These are phyloP conservation scores for Balakata baccata DNA, from an alignment of 345 rosid genomes.

Conservation along the genomic window DNA sequence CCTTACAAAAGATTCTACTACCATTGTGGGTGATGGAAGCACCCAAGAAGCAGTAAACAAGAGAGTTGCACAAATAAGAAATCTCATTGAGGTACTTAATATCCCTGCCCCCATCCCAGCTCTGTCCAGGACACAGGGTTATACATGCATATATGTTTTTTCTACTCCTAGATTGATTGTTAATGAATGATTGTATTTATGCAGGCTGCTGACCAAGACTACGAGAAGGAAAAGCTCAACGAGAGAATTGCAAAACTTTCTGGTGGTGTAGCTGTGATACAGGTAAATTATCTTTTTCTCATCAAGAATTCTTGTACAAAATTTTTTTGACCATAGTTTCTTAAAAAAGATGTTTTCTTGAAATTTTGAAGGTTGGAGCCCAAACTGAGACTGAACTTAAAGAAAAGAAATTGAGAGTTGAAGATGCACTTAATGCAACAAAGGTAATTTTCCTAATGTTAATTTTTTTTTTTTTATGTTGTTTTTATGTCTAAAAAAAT, in stretches of 20 bases:
- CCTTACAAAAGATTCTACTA: conserved; percentile 85
- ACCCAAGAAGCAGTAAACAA: conserved; percentile 89
- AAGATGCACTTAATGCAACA: conserved; percentile 98
- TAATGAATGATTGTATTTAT: conserved; percentile 1
- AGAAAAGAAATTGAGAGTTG: conserved; percentile 95
- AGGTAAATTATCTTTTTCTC: conserved; percentile 13
- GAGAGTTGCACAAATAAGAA: conserved; percentile 86
- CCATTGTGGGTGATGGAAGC: conserved; percentile 97
- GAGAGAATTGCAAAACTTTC: conserved; percentile 85
- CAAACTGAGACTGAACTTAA: conserved; percentile 55
- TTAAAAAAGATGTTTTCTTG: too few relatives aligned
- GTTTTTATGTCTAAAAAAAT: neutral
- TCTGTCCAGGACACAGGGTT: neutral
- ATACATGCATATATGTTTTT: neutral
- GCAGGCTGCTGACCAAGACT: conserved; percentile 90
- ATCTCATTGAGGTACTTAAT: conserved; percentile 68
- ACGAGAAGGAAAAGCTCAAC: conserved; percentile 86
- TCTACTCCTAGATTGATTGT: neutral
- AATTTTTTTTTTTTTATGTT: neutral
- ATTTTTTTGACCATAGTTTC: neutral
- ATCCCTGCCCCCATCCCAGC: neutral
- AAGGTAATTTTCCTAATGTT: conserved; percentile 45
- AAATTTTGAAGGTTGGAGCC: conserved; percentile 31
- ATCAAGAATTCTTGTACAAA: neutral
- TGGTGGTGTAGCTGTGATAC: conserved; percentile 37